phyloP scores from a whole-genome alignment of 257 asterid species.

The Solanum tacnaense region DNA sequence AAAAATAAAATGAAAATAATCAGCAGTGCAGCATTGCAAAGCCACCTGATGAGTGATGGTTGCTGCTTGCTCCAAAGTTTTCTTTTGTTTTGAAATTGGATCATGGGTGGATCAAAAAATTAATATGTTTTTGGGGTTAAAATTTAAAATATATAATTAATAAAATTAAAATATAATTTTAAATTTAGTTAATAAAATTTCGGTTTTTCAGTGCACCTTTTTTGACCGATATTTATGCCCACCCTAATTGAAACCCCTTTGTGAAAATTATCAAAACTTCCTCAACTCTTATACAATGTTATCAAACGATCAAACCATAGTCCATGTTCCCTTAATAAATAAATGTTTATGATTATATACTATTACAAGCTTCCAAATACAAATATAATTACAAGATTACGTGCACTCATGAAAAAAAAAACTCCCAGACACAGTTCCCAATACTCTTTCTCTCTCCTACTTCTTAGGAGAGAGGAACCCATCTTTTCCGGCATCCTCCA shows the following conservation, averaged over 20 bases:
- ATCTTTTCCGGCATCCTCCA: too few relatives aligned
- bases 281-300: not conserved
- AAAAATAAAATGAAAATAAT: not conserved
- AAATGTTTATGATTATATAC: not conserved
- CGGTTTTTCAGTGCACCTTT: not conserved
- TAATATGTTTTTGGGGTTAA: too few relatives aligned
- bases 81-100: not conserved
- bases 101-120: not conserved
- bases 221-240: not conserved
- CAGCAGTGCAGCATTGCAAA: not conserved
- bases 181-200: too few relatives aligned
- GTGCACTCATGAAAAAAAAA: too few relatives aligned
- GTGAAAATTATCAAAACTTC: not conserved
- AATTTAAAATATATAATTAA: too few relatives aligned
- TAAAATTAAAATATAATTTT: too few relatives aligned
- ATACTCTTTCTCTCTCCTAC: too few relatives aligned
- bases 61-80: not conserved
- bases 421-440: too few relatives aligned
- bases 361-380: not conserved
- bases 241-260: not conserved
- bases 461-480: too few relatives aligned
- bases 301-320: not conserved
- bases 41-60: not conserved
- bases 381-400: not conserved
- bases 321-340: not conserved